Base-by-base conservation (phyloP, 2,329 filamentous ascomycete genomes). In the Aureobasidium sp. region DNA sequence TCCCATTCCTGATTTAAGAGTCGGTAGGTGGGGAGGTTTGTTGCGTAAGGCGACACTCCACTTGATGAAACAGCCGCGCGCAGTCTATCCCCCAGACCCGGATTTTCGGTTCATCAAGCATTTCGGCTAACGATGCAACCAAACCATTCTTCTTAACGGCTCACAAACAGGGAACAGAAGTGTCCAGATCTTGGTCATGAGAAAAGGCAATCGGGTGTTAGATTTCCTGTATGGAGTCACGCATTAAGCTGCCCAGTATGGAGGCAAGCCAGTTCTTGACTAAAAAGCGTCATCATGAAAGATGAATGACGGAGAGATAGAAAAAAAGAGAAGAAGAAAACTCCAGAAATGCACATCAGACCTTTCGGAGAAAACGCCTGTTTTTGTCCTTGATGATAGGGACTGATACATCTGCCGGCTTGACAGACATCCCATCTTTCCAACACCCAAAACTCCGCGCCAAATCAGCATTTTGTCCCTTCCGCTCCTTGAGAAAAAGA, bases 381-480 rank as follows among this genome's bases (percentile, higher is more conserved):
- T 25, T 8, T 6, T 50, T 3, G 10, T 34, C 47, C 29, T 34
- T 34, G n/a, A 36, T 36, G 5, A 50, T 16, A 25, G 11, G 47
- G 14, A 50, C 30, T 44, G 25, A 32, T 8, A 54, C 37, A 50
- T 11, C 16, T 27, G 13, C 14, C 27, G 21, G 36, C 37, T 25
- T 51, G 34, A 29, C 49, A 29, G 21, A 51, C 7, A 5, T 10
- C 32, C 41, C 14, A 42, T 29, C 29, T 29, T 25, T 44, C 25
- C 51, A 57, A 48, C 30, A 8, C 42, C 54, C 42, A 45, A 9
- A 59, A 59, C 54, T 47, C 54, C 54, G 2, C 54, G 54, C 54
- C 54, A 59, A 59, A 48, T 48, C 42, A 59, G 25, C 32, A 59
- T 47, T 59, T 59, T 37, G 21, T n/a, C 42, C 32, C 54, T 42